Percentiles rank a stretch among this genome's conserved stretches.
phyloP scores from a whole-genome alignment of 108 stramenopile species.

The Skeletonema menzelii region DNA sequence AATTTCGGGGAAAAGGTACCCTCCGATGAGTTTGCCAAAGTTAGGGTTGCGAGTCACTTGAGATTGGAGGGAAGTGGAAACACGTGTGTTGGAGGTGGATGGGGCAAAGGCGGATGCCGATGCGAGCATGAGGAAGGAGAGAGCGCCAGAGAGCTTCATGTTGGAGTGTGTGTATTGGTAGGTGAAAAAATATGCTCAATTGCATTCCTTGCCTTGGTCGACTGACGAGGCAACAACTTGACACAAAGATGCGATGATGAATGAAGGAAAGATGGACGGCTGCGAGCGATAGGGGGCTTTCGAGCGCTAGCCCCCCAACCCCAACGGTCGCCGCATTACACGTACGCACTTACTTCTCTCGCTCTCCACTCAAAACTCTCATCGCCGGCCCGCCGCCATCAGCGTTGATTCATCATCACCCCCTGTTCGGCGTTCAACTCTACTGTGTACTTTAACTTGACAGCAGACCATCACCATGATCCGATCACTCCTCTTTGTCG shows the following conservation, averaged over 20 bases:
- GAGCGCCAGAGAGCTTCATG: slow-evolving; percentile 46
- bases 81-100: slow-evolving; percentile 8
- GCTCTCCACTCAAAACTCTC: neutral
- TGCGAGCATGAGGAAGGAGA: slow-evolving; percentile 32
- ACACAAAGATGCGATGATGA: neutral
- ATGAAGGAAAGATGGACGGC: neutral
- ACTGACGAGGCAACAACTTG: neutral
- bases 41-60: slow-evolving; percentile 85
- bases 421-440: neutral
- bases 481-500: slow-evolving; percentile 37
- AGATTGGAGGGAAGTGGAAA: slow-evolving; percentile 40
- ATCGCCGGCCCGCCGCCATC: neutral
- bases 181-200: neutral
- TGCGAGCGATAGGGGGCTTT: neutral
- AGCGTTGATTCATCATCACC: neutral
- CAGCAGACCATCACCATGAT: slow-evolving; percentile 32
- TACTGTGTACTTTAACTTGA: neutral
- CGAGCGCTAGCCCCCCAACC: neutral
- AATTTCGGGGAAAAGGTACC: slow-evolving; percentile 97
- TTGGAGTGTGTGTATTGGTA: neutral
- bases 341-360: neutral
- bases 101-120: slow-evolving; percentile 49
- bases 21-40: slow-evolving; percentile 89
- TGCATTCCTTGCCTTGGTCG: neutral
- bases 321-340: neutral